Percentiles rank a stretch among this genome's conserved stretches.
Evolutionary conservation across 2,329 filamentous ascomycete species (phyloP).

Genomic region (Claviceps fusiformis): DNA sequence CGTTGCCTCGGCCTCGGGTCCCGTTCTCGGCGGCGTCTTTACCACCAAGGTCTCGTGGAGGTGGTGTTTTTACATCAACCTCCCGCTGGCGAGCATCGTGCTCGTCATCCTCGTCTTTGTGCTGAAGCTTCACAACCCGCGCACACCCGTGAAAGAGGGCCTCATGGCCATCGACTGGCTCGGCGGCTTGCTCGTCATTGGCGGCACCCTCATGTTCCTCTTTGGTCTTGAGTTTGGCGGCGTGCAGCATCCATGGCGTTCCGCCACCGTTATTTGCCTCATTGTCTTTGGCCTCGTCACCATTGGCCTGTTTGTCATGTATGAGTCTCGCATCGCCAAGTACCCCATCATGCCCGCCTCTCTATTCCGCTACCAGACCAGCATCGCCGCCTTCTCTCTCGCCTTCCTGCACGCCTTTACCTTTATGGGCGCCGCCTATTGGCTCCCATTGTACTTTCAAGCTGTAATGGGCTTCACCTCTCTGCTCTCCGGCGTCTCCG

Average conservation of each 20-base stretch:
- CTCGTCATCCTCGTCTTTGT: constrained; percentile 42
- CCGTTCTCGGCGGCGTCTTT: constrained; percentile 56
- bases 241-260: constrained; percentile 60
- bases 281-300: constrained; percentile 57
- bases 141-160: constrained; percentile 47
- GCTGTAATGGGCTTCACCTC: constrained; percentile 55
- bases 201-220: constrained; percentile 72
- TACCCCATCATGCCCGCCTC: constrained; percentile 67
- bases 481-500: constrained; percentile 59
- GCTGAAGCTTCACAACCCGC: constrained; percentile 54
- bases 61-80: constrained; percentile 59
- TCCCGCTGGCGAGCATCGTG: constrained; percentile 32
- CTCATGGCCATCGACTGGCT: constrained; percentile 50
- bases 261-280: constrained; percentile 61
- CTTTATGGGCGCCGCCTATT: constrained; percentile 69
- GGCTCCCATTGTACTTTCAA: constrained; percentile 77
- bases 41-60: constrained; percentile 51
- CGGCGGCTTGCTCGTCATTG: constrained; percentile 47
- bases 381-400: constrained; percentile 49
- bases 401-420: constrained; percentile 63
- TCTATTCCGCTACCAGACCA: constrained; percentile 54
- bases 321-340: constrained; percentile 59
- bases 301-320: constrained; percentile 52
- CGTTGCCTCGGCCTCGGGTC: constrained; percentile 49
- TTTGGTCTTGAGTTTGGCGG: constrained; percentile 79